Evolutionary conservation across 768 basidiomycete genomes (phyloP).

Genomic region (Ephemerocybe angulata): DNA sequence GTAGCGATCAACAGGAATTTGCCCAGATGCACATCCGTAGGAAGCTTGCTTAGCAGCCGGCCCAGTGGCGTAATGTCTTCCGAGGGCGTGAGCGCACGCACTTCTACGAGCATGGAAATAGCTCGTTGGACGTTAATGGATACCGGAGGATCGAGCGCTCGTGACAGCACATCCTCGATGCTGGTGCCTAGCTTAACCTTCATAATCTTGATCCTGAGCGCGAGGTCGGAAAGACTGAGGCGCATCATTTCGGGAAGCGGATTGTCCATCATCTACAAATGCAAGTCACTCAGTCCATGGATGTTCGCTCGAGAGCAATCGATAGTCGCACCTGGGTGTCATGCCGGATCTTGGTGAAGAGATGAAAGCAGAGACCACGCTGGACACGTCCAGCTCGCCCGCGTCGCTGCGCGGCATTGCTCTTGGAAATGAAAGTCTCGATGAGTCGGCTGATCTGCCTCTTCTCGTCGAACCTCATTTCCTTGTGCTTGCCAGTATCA

Average conservation of each 20-base stretch:
- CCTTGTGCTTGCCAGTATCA: slow-evolving; percentile 89
- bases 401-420: slow-evolving; percentile 85
- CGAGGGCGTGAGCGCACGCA: slow-evolving; percentile 74
- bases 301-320: not conserved
- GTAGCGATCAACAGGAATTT: slow-evolving; percentile 87
- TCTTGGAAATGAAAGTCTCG: slow-evolving; percentile 88
- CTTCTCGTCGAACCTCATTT: slow-evolving; percentile 98
- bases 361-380: slow-evolving; percentile 87
- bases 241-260: slow-evolving; percentile 96
- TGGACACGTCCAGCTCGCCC: slow-evolving; percentile 92
- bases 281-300: slow-evolving; percentile 2
- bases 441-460: slow-evolving; percentile 89
- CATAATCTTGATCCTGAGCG: slow-evolving; percentile 90
- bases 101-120: slow-evolving; percentile 87
- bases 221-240: slow-evolving; percentile 87
- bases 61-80: slow-evolving; percentile 98
- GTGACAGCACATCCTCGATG: slow-evolving; percentile 86
- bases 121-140: slow-evolving; percentile 87
- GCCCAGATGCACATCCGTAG: slow-evolving; percentile 93
- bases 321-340: slow-evolving; percentile 62
- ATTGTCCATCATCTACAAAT: slow-evolving; percentile 72
- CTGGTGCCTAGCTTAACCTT: slow-evolving; percentile 79
- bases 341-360: slow-evolving; percentile 86
- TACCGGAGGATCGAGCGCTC: slow-evolving; percentile 86
- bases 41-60: slow-evolving; percentile 81